Percentiles rank a stretch among this genome's conserved stretches.
These are phyloP conservation scores for Asterionellopsis glacialis DNA, from an alignment of 108 stramenopile species.

Conservation along the genomic window DNA sequence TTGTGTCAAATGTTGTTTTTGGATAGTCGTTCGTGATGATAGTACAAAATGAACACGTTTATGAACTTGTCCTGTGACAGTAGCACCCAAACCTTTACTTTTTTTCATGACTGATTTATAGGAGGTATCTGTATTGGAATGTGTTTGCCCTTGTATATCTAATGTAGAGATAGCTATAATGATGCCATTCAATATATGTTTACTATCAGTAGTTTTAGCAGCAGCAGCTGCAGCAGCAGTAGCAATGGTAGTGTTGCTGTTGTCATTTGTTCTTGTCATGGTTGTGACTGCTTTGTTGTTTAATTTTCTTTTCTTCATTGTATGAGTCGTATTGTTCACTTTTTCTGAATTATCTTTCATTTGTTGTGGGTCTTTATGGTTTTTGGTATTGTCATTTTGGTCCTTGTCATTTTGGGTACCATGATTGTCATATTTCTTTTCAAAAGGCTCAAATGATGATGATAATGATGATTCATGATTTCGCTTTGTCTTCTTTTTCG, in stretches of 20 bases:
- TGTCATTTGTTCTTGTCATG: neutral
- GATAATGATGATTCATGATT: too few species aligned
- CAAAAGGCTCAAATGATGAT: too few species aligned
- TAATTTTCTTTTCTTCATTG: too few species aligned
- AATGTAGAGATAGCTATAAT: constrained; percentile 53
- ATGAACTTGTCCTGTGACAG: constrained; percentile 60
- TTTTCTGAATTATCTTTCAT: neutral
- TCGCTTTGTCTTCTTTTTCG: too few species aligned
- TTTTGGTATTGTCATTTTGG: too few species aligned
- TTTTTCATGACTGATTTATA: constrained; percentile 31
- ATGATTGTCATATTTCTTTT: too few species aligned
- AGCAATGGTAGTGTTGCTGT: neutral
- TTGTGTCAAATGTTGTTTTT: constrained; percentile 43
- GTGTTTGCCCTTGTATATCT: constrained; percentile 13
- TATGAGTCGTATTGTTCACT: too few species aligned
- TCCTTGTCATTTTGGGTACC: too few species aligned
- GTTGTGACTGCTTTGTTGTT: too few species aligned
- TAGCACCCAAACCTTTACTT: constrained; percentile 41
- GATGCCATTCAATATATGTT: constrained; percentile 30
- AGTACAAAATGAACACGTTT: constrained; percentile 50
- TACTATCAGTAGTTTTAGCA: neutral
- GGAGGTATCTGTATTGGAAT: constrained; percentile 7
- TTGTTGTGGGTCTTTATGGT: neutral
- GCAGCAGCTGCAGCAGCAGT: neutral
- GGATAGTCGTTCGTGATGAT: constrained; percentile 41